phyloP scores from a whole-genome alignment of 2,329 filamentous ascomycete genomes.

The Penicillium freii region DNA sequence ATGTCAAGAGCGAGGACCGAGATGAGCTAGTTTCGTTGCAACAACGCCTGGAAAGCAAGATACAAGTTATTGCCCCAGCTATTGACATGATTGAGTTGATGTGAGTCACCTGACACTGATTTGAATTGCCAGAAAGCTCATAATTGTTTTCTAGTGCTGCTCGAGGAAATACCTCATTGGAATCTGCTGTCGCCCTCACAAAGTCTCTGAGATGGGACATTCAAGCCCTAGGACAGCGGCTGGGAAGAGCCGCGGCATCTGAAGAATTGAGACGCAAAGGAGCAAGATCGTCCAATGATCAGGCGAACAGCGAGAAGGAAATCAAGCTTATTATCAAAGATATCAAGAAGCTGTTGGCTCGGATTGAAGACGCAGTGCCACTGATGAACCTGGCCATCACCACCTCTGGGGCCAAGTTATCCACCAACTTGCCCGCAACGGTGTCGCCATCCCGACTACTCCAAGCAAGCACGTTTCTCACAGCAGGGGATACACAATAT shows the following conservation, averaged over 20 bases:
- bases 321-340: conserved; percentile 69
- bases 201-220: conserved; percentile 83
- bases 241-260: conserved; percentile 67
- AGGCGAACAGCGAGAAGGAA: conserved; percentile 60
- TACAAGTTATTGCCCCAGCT: conserved; percentile 83
- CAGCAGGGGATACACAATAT: conserved; percentile 81
- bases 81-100: conserved; percentile 93
- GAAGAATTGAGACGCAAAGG: conserved; percentile 48
- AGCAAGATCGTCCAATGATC: conserved; percentile 42
- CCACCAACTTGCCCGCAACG: conserved; percentile 72
- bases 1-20: conserved; percentile 68
- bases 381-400: conserved; percentile 91
- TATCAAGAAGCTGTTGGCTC: conserved; percentile 69
- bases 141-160: conserved; percentile 53
- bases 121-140: not conserved
- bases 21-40: conserved; percentile 73
- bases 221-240: conserved; percentile 69
- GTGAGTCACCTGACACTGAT: conserved; percentile 44
- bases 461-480: conserved; percentile 89
- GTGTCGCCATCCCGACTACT: conserved; percentile 88
- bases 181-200: conserved; percentile 79
- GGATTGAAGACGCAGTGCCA: conserved; percentile 88
- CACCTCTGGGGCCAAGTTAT: conserved; percentile 84
- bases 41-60: conserved; percentile 75
- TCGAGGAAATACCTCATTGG: conserved; percentile 74